Conservation (phyloP, 306 rosid genomes). For the Crotalaria pallida region DNA sequence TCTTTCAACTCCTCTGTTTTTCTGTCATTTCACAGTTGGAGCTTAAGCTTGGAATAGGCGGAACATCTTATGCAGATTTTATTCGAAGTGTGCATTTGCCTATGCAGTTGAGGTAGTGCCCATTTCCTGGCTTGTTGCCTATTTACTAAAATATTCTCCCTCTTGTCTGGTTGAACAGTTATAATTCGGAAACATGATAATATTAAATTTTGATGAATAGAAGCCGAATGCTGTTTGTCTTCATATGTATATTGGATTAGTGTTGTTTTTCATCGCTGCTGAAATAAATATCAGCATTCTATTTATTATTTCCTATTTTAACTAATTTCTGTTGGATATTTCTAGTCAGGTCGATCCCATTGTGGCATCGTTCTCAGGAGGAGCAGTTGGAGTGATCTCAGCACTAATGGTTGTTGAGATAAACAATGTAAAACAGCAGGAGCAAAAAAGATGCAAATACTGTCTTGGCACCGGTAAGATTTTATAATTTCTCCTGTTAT, state of each 20-base stretch:
- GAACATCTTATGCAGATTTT: constrained; percentile 91
- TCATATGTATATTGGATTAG: not conserved
- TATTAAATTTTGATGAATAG: not conserved
- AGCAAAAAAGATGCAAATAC: constrained; percentile 93
- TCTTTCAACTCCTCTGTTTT: not conserved
- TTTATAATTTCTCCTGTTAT: not conserved
- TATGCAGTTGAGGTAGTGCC: constrained; percentile 85
- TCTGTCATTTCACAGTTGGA: constrained; percentile 60
- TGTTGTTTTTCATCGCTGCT: not conserved
- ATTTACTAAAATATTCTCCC: not conserved
- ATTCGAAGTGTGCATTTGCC: constrained; percentile 76
- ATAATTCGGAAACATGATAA: not conserved
- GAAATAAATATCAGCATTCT: constrained; percentile 1
- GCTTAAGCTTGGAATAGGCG: constrained; percentile 92
- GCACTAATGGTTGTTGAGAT: constrained; percentile 96
- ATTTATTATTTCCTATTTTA: not conserved
- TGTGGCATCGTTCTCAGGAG: constrained; percentile 97
- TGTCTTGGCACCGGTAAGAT: constrained; percentile 92
- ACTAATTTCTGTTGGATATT: constrained; percentile 16
- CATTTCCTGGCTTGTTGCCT: not conserved
- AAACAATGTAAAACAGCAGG: constrained; percentile 93
- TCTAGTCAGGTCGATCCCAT: constrained; percentile 97
- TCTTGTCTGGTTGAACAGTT: not conserved
- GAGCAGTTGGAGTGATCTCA: constrained; percentile 96
- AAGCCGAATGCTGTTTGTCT: constrained; percentile 2